Conservation (phyloP, 495 filamentous ascomycete genomes). For the Penicillium simplicissimum region DNA sequence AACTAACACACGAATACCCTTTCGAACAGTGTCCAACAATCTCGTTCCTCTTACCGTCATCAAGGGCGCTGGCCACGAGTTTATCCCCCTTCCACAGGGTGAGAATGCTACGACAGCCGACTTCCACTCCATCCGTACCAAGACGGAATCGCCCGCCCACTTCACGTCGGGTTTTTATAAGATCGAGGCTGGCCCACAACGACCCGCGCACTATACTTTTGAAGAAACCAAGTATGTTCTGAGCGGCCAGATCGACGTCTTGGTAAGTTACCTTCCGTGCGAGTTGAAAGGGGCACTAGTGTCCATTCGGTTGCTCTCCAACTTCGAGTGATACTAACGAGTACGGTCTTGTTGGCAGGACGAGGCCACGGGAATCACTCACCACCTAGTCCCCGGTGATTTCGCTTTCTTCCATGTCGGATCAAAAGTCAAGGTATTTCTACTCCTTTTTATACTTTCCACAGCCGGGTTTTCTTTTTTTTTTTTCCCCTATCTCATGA, state of each 20-base stretch:
- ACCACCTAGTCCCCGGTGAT: constrained; percentile 34
- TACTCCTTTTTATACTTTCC: background rate
- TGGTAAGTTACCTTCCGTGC: constrained; percentile 19
- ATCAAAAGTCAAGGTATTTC: constrained; percentile 34
- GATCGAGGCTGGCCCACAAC: constrained; percentile 31
- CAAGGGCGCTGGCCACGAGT: constrained; percentile 36
- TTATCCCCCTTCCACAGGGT: constrained; percentile 31
- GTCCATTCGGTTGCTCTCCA: background rate
- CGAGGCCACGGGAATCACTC: constrained; percentile 36
- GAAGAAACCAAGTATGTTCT: constrained; percentile 38
- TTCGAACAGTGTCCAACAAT: constrained; percentile 25
- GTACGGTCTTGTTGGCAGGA: constrained; percentile 17
- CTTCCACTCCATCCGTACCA: constrained; percentile 35
- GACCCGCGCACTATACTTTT: constrained; percentile 31
- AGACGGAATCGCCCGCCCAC: constrained; percentile 30
- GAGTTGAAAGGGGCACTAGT: background rate
- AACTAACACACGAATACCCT: background rate
- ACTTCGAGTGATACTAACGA: background rate
- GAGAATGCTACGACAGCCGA: constrained; percentile 34
- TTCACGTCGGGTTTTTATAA: constrained; percentile 38
- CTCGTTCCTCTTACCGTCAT: constrained; percentile 35
- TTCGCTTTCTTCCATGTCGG: constrained; percentile 39
- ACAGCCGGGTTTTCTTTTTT: background rate
- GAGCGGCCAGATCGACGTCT: constrained; percentile 33
- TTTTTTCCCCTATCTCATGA: background rate